Percentiles rank a stretch among this genome's conserved stretches.
phyloP scores from a whole-genome alignment of 176 grass and related monocot species.

The Zoysia pacifica region DNA sequence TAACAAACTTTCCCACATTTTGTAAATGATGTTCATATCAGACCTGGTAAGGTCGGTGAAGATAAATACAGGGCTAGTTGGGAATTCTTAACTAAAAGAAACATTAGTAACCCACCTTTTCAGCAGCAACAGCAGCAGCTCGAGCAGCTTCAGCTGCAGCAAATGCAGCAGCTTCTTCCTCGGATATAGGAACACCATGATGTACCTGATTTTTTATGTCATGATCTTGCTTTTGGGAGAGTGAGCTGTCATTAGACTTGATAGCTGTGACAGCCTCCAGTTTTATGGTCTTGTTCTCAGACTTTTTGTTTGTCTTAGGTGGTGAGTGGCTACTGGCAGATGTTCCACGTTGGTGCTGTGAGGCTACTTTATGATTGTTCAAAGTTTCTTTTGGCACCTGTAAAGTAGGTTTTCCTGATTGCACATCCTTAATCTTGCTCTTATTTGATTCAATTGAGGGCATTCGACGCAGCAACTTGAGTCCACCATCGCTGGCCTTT shows the following conservation, averaged over 20 bases:
- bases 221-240: slow-evolving; percentile 51
- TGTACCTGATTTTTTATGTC: slow-evolving; percentile 48
- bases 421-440: slow-evolving; percentile 51
- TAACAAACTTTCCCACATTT: not conserved
- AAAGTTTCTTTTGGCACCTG: slow-evolving; percentile 46
- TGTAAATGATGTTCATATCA: not conserved
- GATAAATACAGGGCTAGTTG: not conserved
- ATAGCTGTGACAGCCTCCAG: slow-evolving; percentile 46
- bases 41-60: not conserved
- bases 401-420: slow-evolving; percentile 50
- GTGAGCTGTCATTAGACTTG: slow-evolving; percentile 55
- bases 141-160: slow-evolving; percentile 92
- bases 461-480: slow-evolving; percentile 65
- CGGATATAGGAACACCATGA: slow-evolving; percentile 54
- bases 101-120: slow-evolving; percentile 53
- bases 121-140: slow-evolving; percentile 87
- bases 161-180: slow-evolving; percentile 86
- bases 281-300: slow-evolving; percentile 61
- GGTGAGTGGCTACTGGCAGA: slow-evolving; percentile 20
- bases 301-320: slow-evolving; percentile 52
- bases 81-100: slow-evolving; percentile 23
- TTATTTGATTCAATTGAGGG: slow-evolving; percentile 60
- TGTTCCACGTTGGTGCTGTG: slow-evolving; percentile 2
- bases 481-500: slow-evolving; percentile 75
- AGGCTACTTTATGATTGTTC: slow-evolving; percentile 40